Conservation (phyloP, 495 filamentous ascomycete species). For the Tuber brumale region DNA sequence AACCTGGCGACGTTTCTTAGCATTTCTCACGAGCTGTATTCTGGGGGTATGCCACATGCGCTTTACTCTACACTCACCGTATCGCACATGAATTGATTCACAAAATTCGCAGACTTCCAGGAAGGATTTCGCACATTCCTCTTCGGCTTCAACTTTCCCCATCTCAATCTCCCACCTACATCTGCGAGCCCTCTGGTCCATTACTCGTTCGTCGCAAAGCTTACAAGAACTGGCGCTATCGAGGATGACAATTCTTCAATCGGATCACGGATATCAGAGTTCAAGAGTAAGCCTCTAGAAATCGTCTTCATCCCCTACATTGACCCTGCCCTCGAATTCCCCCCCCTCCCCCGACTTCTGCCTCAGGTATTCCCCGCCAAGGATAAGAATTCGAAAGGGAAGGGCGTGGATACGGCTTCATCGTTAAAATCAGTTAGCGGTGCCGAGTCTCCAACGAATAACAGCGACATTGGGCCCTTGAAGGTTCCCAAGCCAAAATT, state of each 20-base stretch:
- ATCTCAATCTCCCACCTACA: conserved; percentile 40
- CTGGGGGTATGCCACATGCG: conserved; percentile 26
- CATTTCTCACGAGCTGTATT: conserved; percentile 28
- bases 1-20: conserved; percentile 29
- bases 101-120: conserved; percentile 28
- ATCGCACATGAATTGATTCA: background rate
- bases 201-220: conserved; percentile 37
- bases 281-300: conserved; percentile 35
- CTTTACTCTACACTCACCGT: background rate
- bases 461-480: conserved; percentile 8
- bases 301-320: conserved; percentile 41
- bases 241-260: conserved; percentile 13
- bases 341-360: conserved; percentile 14
- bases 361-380: conserved; percentile 4
- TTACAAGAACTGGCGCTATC: conserved; percentile 13
- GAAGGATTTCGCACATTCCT: conserved; percentile 39
- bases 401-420: conserved; percentile 20
- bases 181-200: conserved; percentile 32
- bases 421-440: conserved; percentile 5
- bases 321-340: conserved; percentile 34
- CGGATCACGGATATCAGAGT: conserved; percentile 18
- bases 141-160: conserved; percentile 40
- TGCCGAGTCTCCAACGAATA: conserved; percentile 5
- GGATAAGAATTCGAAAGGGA: conserved; percentile 25
- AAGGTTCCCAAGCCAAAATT: conserved; percentile 36